Percentiles rank a stretch among this genome's conserved stretches.
Evolutionary conservation across 352 stramenopile species (phyloP).

Genomic region (Peronospora belbahrii): DNA sequence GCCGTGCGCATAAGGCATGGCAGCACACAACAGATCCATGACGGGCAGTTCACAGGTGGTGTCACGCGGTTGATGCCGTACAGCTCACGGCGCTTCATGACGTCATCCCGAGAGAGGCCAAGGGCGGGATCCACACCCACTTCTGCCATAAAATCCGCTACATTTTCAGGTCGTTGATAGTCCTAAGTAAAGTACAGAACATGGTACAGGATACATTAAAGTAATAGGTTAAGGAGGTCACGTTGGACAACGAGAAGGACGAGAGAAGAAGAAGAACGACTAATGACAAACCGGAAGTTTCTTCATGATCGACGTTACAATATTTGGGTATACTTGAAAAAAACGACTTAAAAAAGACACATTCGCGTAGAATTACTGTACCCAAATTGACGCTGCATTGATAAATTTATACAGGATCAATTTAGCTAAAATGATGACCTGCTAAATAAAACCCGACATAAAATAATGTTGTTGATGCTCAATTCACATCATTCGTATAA

Average conservation of each 20-base stretch:
- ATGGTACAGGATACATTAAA: not conserved
- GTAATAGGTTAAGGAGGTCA: not conserved
- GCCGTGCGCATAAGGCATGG: conserved; percentile 88
- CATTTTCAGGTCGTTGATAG: conserved; percentile 31
- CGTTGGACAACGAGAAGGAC: not conserved
- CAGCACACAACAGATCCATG: conserved; percentile 91
- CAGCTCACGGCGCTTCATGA: conserved; percentile 51
- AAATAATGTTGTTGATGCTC: no score
- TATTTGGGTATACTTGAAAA: no score
- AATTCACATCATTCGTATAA: no score
- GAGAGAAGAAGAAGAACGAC: no score
- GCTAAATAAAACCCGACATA: no score
- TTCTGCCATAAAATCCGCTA: conserved; percentile 55
- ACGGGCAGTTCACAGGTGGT: conserved; percentile 88
- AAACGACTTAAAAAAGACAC: no score
- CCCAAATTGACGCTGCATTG: no score
- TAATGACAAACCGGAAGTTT: no score
- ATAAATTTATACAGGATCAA: no score
- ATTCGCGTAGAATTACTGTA: no score
- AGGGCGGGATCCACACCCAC: conserved; percentile 45
- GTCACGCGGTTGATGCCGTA: conserved; percentile 87
- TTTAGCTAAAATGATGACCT: no score
- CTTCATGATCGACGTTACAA: no score
- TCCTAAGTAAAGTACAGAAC: conserved; percentile 9
- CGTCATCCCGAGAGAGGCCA: conserved; percentile 66